Percentiles rank a stretch among this genome's conserved stretches.
phyloP scores from a whole-genome alignment of 148 eudicot species.

The Suaeda aralocaspica region DNA sequence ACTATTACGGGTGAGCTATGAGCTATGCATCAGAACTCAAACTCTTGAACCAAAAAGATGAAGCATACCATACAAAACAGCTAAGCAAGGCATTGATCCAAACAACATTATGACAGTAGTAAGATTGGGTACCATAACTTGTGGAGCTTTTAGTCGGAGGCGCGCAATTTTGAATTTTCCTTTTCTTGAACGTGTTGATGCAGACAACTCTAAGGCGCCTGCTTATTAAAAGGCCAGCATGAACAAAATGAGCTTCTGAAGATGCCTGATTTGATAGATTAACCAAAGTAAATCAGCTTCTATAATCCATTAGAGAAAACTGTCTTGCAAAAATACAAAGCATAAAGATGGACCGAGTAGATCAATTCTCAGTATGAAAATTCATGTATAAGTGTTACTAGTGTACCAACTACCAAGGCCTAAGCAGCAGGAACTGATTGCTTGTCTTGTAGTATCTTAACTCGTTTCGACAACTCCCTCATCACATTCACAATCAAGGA shows the following conservation, averaged over 20 bases:
- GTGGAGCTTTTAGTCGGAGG: constrained; percentile 71
- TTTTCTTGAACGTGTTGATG: no score
- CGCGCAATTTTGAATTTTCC: no score
- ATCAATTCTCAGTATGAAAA: no score
- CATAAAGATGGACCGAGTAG: no score
- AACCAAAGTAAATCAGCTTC: no score
- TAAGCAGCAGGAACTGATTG: constrained; percentile 37
- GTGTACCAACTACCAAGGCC: constrained; percentile 4
- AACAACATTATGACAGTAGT: constrained; percentile 15
- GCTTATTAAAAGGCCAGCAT: no score
- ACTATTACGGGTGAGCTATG: constrained; percentile 1
- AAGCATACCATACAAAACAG: constrained; percentile 28
- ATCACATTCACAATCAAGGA: constrained; percentile 61
- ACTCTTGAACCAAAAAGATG: constrained; percentile 28
- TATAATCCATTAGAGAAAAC: no score
- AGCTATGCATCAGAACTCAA: not conserved
- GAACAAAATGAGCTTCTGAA: no score
- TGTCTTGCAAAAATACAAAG: no score
- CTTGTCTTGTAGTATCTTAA: constrained; percentile 45
- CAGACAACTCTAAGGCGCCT: no score
- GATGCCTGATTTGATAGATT: no score
- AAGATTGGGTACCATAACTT: constrained; percentile 33
- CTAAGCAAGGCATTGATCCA: constrained; percentile 18
- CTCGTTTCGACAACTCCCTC: constrained; percentile 63
- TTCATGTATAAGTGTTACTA: no score